Evolutionary conservation across 2,329 filamentous ascomycete genomes (phyloP), one percentile per base, ranked within the genome.

Genomic region (Ophiocordyceps camponoti-saundersi): DNA sequence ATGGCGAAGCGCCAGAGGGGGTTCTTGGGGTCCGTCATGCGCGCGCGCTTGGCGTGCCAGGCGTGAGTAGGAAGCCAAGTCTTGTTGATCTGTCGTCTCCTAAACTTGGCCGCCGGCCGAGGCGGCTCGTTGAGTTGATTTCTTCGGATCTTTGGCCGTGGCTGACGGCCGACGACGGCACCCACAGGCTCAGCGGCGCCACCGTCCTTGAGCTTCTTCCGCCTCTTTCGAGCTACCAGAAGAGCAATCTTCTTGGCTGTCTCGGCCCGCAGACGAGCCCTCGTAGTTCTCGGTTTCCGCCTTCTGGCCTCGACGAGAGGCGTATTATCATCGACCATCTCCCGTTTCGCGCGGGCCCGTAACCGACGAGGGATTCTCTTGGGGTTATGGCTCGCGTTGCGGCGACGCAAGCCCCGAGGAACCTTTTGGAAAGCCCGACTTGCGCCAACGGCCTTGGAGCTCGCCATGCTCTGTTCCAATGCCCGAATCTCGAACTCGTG

Each of bases 31-130:
- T 77, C 73, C 1, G 88, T 88, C 85, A 98, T 93, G 50, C 77
- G 83, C 21, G 92, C 87, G 49, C 92, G 73, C 63, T 98, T 98
- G 2, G 90, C 81, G 64, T 95, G 89, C 75, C 85, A 98, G 52
- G 93, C 66, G 61, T 98, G 92, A 7, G 92, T 96, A 0, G 92
- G 92, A 16, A 98, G 70, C 87, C 90, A 95, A 3, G 85, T 88
- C 68, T 96, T 96, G 61, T 85, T 73, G 43, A 82, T 68, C 60
- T 96, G 90, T 30, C 92, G 80, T 64, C 87, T 92, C 53, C 82
- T 79, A 59, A 87, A 96, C 56, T 82, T 89, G 21, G 66, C 76
- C 42, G 72, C 73, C 2, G 78, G 59, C 45, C 57, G 61, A 0
- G 65, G 66, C 2, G 79, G 61, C 60, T 76, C 70, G 47, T 85